These are phyloP conservation scores for Yarrowia bubula DNA, from an alignment of 805 yeast genomes.

Conservation along the genomic window DNA sequence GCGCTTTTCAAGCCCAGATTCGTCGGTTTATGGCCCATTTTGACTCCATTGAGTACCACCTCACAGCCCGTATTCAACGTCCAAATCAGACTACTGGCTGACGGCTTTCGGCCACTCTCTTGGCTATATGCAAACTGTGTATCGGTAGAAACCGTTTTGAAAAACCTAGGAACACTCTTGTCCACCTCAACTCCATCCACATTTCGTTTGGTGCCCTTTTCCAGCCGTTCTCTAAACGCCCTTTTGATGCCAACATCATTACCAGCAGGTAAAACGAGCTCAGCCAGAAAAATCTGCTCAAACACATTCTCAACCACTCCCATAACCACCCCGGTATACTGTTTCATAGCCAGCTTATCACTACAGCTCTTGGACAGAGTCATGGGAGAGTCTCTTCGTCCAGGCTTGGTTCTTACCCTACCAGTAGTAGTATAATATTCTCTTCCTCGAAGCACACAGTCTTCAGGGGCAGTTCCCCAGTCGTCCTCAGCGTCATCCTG, in stretches of 20 bases:
- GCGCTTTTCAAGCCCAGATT: background rate
- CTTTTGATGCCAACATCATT: conserved; percentile 32
- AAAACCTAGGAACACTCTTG: background rate
- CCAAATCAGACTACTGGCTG: background rate
- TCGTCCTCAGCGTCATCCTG: conserved; percentile 33
- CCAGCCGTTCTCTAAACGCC: conserved; percentile 35
- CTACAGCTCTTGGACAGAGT: conserved; percentile 84
- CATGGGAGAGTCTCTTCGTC: conserved; percentile 71
- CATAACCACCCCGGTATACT: conserved; percentile 42
- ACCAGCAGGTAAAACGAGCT: conserved; percentile 37
- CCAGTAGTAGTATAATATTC: conserved; percentile 57
- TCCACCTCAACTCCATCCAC: background rate
- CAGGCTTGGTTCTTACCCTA: conserved; percentile 86
- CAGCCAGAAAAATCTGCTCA: conserved; percentile 34
- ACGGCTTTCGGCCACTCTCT: background rate
- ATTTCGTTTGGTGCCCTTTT: background rate
- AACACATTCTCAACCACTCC: conserved; percentile 36
- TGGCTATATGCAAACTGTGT: conserved; percentile 28
- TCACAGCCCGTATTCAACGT: conserved; percentile 47
- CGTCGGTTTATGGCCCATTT: conserved; percentile 25
- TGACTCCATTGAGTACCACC: conserved; percentile 24
- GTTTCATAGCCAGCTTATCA: conserved; percentile 72
- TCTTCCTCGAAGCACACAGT: conserved; percentile 56
- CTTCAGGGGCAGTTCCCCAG: conserved; percentile 31
- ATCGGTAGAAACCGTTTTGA: background rate